Percentiles rank a stretch among this genome's conserved stretches.
Evolutionary conservation across 108 stramenopile genomes (phyloP).

Genomic region (Nitzschia inconspicua): DNA sequence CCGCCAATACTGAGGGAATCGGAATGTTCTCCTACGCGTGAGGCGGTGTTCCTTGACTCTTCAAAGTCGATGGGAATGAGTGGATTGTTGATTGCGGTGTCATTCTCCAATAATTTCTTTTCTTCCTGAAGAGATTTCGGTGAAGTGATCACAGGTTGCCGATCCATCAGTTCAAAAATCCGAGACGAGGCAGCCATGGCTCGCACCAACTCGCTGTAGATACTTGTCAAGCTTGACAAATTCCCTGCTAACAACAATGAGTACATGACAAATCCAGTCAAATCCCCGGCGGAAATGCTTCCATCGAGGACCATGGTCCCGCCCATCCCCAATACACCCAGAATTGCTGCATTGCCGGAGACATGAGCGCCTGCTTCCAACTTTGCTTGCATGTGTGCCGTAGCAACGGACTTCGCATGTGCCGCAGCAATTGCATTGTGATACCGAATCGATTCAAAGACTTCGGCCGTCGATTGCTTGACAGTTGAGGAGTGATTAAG

Average conservation of each 20-base stretch:
- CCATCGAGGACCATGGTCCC: constrained; percentile 65
- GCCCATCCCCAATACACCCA: constrained; percentile 78
- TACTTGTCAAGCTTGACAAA: constrained; percentile 55
- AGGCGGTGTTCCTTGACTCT: background rate
- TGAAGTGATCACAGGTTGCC: constrained; percentile 41
- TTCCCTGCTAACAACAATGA: constrained; percentile 81
- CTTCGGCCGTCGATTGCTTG: constrained; percentile 69
- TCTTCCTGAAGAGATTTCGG: background rate
- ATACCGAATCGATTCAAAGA: constrained; percentile 57
- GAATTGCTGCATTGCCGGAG: constrained; percentile 66
- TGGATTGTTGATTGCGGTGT: constrained; percentile 3
- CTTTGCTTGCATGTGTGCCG: constrained; percentile 61
- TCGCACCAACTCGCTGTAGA: constrained; percentile 73
- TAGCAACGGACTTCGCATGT: constrained; percentile 58
- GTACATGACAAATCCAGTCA: constrained; percentile 89
- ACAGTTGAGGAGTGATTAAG: constrained; percentile 65
- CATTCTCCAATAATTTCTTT: background rate
- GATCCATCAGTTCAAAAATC: constrained; percentile 65
- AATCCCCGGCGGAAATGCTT: constrained; percentile 65
- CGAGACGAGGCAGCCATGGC: constrained; percentile 56
- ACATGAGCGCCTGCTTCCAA: constrained; percentile 78
- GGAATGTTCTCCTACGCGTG: background rate
- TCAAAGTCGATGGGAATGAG: constrained; percentile 1
- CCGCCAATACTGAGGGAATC: background rate
- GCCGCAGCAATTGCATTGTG: constrained; percentile 43